Base-by-base conservation (phyloP, 495 filamentous ascomycete genomes). In the Neurospora sp. region DNA sequence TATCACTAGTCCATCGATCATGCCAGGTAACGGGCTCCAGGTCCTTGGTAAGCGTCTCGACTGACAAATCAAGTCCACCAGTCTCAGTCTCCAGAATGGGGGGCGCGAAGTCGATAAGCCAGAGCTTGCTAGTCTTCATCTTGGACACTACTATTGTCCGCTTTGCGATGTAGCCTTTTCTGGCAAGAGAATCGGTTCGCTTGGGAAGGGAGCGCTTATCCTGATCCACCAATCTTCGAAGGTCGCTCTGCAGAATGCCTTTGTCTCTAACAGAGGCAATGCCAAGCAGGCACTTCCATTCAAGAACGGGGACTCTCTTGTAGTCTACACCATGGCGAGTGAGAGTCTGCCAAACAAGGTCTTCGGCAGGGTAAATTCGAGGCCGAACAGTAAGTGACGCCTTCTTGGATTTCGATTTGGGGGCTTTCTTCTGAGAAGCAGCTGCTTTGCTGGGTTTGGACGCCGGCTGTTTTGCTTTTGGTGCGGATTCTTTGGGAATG, bases 171-270 rank as follows among this genome's bases (percentile, higher is more conserved):
- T 97, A 96, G 9, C 94, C 95, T 77, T 91, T 92, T 71, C 85
- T 84, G 27, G 87, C 87, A 22, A 98, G 86, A 2, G 85, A 82
- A 74, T 94, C 91, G 1, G 94, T 97, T 47, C 95, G 86, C 69
- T 89, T 89, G 14, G 94, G 93, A 7, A 97, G 88, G 3, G 94
- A 97, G 59, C 93, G 87, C 78, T 96, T 96, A 79, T 97, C 93
- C 81, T 97, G 94, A 22, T 91, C 90, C 73, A 92, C 93, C 9
- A 91, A 78, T 39, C 83, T 86, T 27, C 90, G 88, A n/a, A 97
- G 83, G 22, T 94, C 90, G 8, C 90, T 89, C 81, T 98, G 95
- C 2, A 90, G 81, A 45, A 97, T 92, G 16, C 94, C 94, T 27
- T 88, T 81, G 41, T 86, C 83, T 71, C 90, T 88, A 71, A 83